Evolutionary conservation across 139 green algal genomes (phyloP), one percentile per base, ranked within the genome.

Genomic region (Chlorella sp.): DNA sequence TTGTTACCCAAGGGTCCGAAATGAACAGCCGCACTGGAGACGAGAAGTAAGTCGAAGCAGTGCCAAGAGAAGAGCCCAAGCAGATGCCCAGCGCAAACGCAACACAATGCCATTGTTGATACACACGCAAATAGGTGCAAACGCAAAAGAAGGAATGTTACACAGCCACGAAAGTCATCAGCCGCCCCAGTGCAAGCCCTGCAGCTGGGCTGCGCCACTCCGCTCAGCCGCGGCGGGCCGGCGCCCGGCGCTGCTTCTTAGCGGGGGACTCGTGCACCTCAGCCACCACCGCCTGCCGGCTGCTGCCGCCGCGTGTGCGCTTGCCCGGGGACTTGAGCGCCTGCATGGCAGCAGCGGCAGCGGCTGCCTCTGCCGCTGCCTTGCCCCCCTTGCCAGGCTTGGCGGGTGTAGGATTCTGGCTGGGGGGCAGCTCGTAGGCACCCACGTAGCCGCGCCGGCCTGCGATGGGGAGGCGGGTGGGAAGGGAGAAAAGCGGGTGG

Each of bases 401-500:
- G 56, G 80, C 80, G 18, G 80, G 80, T 2, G 65, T 85, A 51
- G 51, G 4, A 47, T 23, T 39, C 68, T 85, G 80, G 67, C 64
- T 78, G 34, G 80, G 51, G 16, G 80, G 80, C 30, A 85, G 80
- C n/a, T 85, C 80, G 25, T 65, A 85, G 0, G 47, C 80, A 26
- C 55, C 68, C 16, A 44, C 72, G 36, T 85, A 85, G 17, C 34
- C 76, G 6, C 57, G 55, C 12, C 64, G 51, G 68, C 68, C 80
- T 85, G 68, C 47, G 34, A n/a, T 30, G 21, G 51, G 47, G 30
- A 12, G 23, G 5, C 17, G 47, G 16, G 51, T 47, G 32, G 56
- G 32, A 3, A 30, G 2, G 11, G 17, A 68, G 60, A 78, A 62
- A 9, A 34, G 1, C 2, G 26, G 32, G 7, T 1, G 63, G 0